These are phyloP conservation scores for Eremothecium cymbalariae DNA, from an alignment of 1,139 yeast genomes.

Conservation along the genomic window DNA sequence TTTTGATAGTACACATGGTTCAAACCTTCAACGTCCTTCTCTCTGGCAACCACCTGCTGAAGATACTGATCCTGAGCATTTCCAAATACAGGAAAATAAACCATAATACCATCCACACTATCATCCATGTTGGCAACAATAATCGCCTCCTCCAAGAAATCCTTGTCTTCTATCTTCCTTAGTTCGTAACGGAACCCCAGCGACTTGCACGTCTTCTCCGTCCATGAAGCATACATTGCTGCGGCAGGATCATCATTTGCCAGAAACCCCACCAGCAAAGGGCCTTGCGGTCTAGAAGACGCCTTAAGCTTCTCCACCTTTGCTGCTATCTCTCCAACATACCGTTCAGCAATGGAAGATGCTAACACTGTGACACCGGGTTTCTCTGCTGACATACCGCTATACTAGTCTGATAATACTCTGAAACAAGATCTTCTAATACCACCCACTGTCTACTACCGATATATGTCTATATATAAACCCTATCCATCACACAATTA, in stretches of 20 bases:
- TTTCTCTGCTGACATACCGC: constrained; percentile 14
- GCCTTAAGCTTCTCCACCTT: constrained; percentile 44
- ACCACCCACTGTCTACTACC: no score
- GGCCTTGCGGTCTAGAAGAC: constrained; percentile 34
- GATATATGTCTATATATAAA: no score
- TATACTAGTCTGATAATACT: no score
- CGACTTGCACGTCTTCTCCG: constrained; percentile 79
- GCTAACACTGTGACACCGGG: constrained; percentile 81
- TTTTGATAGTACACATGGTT: constrained; percentile 87
- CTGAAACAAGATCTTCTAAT: no score
- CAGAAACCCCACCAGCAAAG: constrained; percentile 78
- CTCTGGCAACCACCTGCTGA: constrained; percentile 75
- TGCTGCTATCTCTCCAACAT: constrained; percentile 57
- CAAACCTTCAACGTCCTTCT: constrained; percentile 93
- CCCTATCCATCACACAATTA: no score
- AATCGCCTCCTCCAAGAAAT: constrained; percentile 75
- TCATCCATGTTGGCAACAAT: constrained; percentile 75
- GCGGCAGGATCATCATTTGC: constrained; percentile 97
- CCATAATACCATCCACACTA: constrained; percentile 83
- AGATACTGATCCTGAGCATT: constrained; percentile 90
- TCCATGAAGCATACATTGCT: constrained; percentile 90
- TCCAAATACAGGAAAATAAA: constrained; percentile 97
- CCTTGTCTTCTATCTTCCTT: constrained; percentile 58
- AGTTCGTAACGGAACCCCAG: constrained; percentile 82
- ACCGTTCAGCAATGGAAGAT: constrained; percentile 76